These are phyloP conservation scores for Sesbania bispinosa DNA, from an alignment of 306 rosid genomes.

Conservation along the genomic window DNA sequence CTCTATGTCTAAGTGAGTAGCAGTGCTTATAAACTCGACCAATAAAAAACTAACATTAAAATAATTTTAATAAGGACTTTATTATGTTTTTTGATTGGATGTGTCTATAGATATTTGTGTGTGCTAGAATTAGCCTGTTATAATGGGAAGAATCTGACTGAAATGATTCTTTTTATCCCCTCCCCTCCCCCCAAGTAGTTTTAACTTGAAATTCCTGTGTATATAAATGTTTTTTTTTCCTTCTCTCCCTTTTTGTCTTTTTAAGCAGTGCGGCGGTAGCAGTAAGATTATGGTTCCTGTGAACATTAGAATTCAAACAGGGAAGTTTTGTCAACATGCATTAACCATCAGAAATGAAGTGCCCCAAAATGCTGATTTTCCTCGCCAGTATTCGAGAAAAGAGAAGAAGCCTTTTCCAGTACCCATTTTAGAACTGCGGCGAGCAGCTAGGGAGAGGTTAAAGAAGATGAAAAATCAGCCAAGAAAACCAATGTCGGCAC, in stretches of 20 bases:
- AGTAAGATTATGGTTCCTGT: constrained; percentile 32
- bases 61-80: background rate
- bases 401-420: constrained; percentile 90
- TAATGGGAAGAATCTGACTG: background rate
- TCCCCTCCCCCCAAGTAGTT: background rate
- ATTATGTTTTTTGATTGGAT: background rate
- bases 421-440: constrained; percentile 83
- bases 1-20: background rate
- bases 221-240: background rate
- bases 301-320: constrained; percentile 28
- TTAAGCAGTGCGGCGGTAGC: constrained; percentile 30
- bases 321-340: constrained; percentile 29
- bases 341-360: constrained; percentile 43
- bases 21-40: no score
- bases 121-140: background rate
- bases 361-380: constrained; percentile 89
- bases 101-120: background rate
- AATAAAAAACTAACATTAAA: background rate
- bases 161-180: background rate
- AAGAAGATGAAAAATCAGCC: constrained; percentile 70
- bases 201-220: background rate
- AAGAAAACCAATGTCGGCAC: constrained; percentile 58
- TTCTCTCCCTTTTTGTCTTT: background rate
- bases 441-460: constrained; percentile 92
- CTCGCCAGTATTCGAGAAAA: constrained; percentile 59